Conservation (phyloP, 208 protist genomes). For the Leishmania martiniquensis region DNA sequence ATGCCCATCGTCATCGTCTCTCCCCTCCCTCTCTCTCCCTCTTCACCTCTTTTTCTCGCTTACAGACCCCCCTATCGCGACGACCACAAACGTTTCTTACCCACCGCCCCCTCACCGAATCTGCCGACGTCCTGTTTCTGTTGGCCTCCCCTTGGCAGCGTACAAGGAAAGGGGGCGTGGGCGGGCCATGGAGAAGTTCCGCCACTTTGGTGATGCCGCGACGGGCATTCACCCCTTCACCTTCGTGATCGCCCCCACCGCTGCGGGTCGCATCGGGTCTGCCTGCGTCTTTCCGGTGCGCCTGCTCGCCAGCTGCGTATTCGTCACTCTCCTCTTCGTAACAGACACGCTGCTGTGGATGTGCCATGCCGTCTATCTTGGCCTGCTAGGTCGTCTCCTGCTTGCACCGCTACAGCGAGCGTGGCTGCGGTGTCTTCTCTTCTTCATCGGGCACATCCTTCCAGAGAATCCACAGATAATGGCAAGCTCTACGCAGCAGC, state of each 20-base stretch:
- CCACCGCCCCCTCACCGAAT: no score
- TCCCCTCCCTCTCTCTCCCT: neutral
- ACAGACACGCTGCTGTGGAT: conserved; percentile 58
- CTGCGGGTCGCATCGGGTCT: conserved; percentile 32
- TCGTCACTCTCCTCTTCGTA: conserved; percentile 47
- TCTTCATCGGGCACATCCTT: conserved; percentile 61
- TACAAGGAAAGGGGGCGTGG: neutral
- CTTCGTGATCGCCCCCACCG: conserved; percentile 43
- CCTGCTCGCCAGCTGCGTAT: conserved; percentile 45
- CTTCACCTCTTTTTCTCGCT: no score
- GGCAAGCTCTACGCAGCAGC: neutral
- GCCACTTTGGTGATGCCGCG: conserved; percentile 71
- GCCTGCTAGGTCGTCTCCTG: conserved; percentile 33
- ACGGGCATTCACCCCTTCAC: conserved; percentile 87
- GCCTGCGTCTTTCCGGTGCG: conserved; percentile 58
- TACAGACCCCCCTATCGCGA: neutral
- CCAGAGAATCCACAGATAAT: conserved; percentile 14
- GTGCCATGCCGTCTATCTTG: conserved; percentile 35
- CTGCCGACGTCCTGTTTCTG: no score
- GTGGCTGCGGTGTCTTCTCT: conserved; percentile 54
- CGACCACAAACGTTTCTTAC: no score
- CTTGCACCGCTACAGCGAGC: conserved; percentile 49
- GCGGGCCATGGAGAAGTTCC: conserved; percentile 71
- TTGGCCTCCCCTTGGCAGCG: no score
- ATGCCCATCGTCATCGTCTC: neutral